Evolutionary conservation across 331 rosid genomes (phyloP), one percentile per base, ranked within the genome.

Genomic region (Dryas integrifolia): DNA sequence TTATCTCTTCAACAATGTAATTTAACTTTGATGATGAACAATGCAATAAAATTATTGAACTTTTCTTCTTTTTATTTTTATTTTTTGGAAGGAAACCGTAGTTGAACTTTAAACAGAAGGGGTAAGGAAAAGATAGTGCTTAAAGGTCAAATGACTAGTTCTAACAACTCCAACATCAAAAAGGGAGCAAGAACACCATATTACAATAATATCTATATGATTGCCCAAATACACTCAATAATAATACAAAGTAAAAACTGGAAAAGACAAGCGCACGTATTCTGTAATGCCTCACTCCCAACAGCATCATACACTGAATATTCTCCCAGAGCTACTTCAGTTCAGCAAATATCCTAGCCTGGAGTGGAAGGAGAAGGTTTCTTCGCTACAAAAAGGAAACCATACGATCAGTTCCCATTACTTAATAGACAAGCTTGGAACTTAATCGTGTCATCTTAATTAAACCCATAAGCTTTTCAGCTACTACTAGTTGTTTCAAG

Each of bases 101-200:
- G 3, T 14, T 26, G 15, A 67, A 51, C 72, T 35, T 38, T 9
- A 38, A 67, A 67, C 60, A 67, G 5, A n/a, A n/a, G 50, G 53
- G 49, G 5, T 1, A 24, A 2, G 55, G n/a, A 4, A 46, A 64
- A 64, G 13, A 16, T 1, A 13, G 1, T 67, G 58, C 9, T 30
- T 30, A 66, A 72, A 43, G 11, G 53, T 18, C 4, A 79, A 68
- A 15, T 47, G 14, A 53, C 79, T 50, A 30, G 35, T 67, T 59
- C 70, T 51, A 59, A 67, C 83, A 68, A 52, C 71, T 73, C 69
- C 65, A 55, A 8, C 39, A 40, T 43, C 52, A 50, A 79, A 67
- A 72, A 35, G 7, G 18, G 39, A 7, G 52, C 59, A 43, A 26
- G 52, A 57, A 40, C 65, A 57, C 56, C 65, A 70, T 57, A 70